Base-by-base conservation (phyloP, 192 early-diverging fungal species). In the Podila verticillata region DNA sequence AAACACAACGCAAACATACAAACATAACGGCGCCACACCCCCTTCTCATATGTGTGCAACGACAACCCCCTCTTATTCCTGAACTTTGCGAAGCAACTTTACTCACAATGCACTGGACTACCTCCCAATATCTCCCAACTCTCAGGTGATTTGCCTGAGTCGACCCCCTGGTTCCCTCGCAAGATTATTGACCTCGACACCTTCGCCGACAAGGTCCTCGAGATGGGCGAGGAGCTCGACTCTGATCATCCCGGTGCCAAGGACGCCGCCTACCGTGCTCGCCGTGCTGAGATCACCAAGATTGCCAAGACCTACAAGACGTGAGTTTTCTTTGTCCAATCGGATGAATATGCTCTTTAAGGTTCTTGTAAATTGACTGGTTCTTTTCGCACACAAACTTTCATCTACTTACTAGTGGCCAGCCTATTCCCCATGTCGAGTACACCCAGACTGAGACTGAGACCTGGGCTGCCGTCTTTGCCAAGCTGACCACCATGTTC, bases 241-340 rank as follows among this genome's bases (percentile, higher is more conserved):
- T 90, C 94, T 39, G 97, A 98, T 80, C 97, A 99, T 75, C 97
- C 97, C 24, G 97, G 97, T 51, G 96, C 95, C 70, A 89, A 87
- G 48, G 97, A 99, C 73, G 85, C 88, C 19, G 89, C 72, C 44
- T 99, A 99, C 86, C 91, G 97, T 28, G 86, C 85, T 30, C 89
- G 97, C 31, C 90, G 97, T 44, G 83, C 88, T 19, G 91, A 94
- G 66, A 97, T 99, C 63, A 94, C 95, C 54, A 81, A 87, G 47
- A 89, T 92, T 81, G 97, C 97, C 62, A 93, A 94, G 81, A 90
- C 85, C 54, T 93, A 93, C 83, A 80, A 80, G 75, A 80, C 75
- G 74, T 77, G 69, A 7, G 67, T 77, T 49, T 62, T 19, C 19
- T 35, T 36, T 66, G 30, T 30, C 28, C 32, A 5, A 1, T 5